Evolutionary conservation across 768 basidiomycete species (phyloP).

Genomic region (Pulveroboletus sp.): DNA sequence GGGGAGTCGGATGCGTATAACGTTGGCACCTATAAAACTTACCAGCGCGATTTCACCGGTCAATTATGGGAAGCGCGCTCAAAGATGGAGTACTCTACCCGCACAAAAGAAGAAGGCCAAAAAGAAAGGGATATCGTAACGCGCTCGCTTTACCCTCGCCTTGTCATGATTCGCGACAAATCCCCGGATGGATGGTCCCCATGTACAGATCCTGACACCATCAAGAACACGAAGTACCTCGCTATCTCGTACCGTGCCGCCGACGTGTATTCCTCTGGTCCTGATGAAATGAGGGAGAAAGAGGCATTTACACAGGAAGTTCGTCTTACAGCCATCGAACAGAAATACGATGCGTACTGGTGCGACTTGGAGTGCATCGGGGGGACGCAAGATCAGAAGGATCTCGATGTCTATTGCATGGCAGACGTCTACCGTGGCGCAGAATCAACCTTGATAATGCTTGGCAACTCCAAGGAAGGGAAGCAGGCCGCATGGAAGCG

Average conservation of each 20-base stretch:
- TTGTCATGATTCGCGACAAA: too few relatives aligned
- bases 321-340: too few relatives aligned
- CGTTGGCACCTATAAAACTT: not conserved
- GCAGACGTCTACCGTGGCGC: not conserved
- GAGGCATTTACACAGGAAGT: too few relatives aligned
- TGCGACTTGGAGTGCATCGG: not conserved
- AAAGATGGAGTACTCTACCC: constrained; percentile 12
- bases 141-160: constrained; percentile 1
- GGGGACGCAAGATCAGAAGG: not conserved
- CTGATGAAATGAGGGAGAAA: too few relatives aligned
- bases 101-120: not conserved
- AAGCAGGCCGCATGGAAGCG: not conserved
- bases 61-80: constrained; percentile 23
- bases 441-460: not conserved
- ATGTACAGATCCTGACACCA: too few relatives aligned
- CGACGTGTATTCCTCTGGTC: too few relatives aligned
- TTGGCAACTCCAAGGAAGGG: not conserved
- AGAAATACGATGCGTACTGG: too few relatives aligned
- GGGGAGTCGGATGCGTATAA: too few relatives aligned
- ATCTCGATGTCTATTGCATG: not conserved
- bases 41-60: constrained; percentile 3
- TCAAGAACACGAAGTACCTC: too few relatives aligned
- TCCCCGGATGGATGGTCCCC: too few relatives aligned
- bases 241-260: too few relatives aligned
- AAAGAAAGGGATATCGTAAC: not conserved